Evolutionary conservation across 495 filamentous ascomycete species (phyloP).

Genomic region (Trichoderma parareesei): DNA sequence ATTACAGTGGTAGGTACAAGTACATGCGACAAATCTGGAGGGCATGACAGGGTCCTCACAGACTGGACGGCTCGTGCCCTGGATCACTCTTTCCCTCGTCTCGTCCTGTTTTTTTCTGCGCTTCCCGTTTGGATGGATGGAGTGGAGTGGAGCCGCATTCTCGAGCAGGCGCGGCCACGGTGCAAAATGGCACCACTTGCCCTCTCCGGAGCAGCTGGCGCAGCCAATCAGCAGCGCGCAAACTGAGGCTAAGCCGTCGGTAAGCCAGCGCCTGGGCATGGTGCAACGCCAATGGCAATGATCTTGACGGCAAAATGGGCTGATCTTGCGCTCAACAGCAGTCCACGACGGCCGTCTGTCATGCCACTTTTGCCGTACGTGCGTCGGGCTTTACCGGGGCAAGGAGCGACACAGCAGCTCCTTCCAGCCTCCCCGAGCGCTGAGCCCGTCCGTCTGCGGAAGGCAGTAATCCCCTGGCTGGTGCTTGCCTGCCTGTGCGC

Average conservation of each 20-base stretch:
- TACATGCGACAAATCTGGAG: no score
- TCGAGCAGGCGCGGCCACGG: conserved; percentile 7
- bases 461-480: background rate
- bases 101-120: background rate
- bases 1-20: no score
- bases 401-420: background rate
- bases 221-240: conserved; percentile 2
- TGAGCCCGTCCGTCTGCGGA: background rate
- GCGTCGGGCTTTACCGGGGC: conserved; percentile 7
- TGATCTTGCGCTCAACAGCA: background rate
- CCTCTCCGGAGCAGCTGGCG: background rate
- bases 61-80: no score
- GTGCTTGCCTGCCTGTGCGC: no score
- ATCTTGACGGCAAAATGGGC: conserved; percentile 6
- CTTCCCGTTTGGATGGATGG: background rate
- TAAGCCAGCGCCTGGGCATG: conserved; percentile 7
- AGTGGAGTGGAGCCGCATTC: conserved; percentile 7
- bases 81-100: background rate
- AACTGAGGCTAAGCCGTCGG: conserved; percentile 1
- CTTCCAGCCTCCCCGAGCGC: conserved; percentile 7
- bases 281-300: conserved; percentile 6
- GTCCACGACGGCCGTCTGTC: conserved; percentile 6
- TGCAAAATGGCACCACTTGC: conserved; percentile 8
- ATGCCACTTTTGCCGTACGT: conserved; percentile 8
- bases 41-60: no score